A percentile compares a stretch with the other conserved stretches of the same genome.
Conservation (phyloP, 2,329 filamentous ascomycete species). For the Shiraia sp. region DNA sequence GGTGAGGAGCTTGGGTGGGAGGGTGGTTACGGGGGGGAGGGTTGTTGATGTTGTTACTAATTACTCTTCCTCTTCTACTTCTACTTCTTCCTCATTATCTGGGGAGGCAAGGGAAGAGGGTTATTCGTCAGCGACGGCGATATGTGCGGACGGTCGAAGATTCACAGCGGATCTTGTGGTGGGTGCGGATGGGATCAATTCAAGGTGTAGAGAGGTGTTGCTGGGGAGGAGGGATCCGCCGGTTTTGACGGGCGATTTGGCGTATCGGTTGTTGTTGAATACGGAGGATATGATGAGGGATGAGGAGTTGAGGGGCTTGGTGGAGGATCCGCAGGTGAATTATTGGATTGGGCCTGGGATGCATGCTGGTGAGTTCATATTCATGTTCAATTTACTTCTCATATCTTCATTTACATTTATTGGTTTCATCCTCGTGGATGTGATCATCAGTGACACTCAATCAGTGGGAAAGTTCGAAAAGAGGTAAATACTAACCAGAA, state of each 20-base stretch:
- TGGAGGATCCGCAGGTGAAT: constrained; percentile 55
- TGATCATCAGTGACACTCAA: too few relatives aligned
- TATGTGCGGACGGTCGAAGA: constrained; percentile 44
- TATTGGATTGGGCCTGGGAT: constrained; percentile 58
- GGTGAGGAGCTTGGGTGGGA: constrained; percentile 54
- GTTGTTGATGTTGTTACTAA: constrained; percentile 48
- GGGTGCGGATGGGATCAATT: constrained; percentile 55
- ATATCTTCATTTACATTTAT: background rate
- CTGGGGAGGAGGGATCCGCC: constrained; percentile 53
- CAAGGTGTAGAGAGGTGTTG: constrained; percentile 50
- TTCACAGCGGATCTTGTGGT: constrained; percentile 52
- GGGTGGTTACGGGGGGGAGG: constrained; percentile 50
- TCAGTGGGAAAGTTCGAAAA: background rate
- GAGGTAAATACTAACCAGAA: constrained; percentile 2
- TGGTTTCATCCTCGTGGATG: too few relatives aligned
- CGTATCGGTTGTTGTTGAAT: constrained; percentile 54
- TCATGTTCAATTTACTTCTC: constrained; percentile 1
- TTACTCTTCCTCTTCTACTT: background rate
- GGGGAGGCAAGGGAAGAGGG: background rate
- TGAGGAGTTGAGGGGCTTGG: constrained; percentile 50
- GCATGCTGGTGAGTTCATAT: constrained; percentile 51
- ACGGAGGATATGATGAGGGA: constrained; percentile 53
- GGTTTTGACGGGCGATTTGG: constrained; percentile 55
- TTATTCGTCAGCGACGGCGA: constrained; percentile 45
- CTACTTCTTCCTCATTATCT: too few relatives aligned